Base-by-base conservation (phyloP, 306 rosid species). In the Rosa multiflora region DNA sequence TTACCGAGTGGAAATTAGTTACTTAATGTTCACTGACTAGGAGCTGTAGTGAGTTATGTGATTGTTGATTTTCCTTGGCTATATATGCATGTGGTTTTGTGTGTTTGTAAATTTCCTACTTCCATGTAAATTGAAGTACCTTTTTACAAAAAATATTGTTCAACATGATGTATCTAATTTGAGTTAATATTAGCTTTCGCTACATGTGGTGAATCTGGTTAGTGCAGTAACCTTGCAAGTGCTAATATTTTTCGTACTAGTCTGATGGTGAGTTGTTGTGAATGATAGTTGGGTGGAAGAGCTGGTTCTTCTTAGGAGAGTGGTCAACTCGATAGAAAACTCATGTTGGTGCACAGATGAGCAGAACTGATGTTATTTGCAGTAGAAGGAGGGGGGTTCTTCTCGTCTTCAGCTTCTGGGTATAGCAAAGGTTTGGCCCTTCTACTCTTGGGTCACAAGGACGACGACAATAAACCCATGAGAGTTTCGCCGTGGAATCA, bases 401-500 rank as follows among this genome's bases (percentile, higher is more conserved):
- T 95, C 91, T 95, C 99, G 79, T 86, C 99, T 88, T 94, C 99
- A 76, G 97, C 99, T 72, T 88, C 97, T 75, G 99, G 99, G 80
- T 95, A 91, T 89, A 93, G 97, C 84, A 94, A 94, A 79, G 99
- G 99, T 80, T 86, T 92, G 86, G 74, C 97, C 94, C 95, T 94
- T 85, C 97, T 95, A 74, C 91, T 95, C 75, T 87, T 95, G 88
- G 98, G 97, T 83, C 94, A 90, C 84, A 91, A 89, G 88, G 84
- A 86, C 80, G 93, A 86, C 80, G 93, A 93, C 87, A 97, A 91
- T 81, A 92, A 90, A 88, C 96, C 92, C 99, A 93, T 91, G 98
- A 93, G 96, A 95, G 97, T 95, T 83, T 87, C 88, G 32, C 99
- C 98, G 88, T 93, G 97, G 99, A 92, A 88, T 81, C 99, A 94